Percentiles rank a stretch among this genome's conserved stretches.
These are phyloP conservation scores for Apiospora saccharicola DNA, from an alignment of 2,329 filamentous ascomycete species.

Conservation along the genomic window DNA sequence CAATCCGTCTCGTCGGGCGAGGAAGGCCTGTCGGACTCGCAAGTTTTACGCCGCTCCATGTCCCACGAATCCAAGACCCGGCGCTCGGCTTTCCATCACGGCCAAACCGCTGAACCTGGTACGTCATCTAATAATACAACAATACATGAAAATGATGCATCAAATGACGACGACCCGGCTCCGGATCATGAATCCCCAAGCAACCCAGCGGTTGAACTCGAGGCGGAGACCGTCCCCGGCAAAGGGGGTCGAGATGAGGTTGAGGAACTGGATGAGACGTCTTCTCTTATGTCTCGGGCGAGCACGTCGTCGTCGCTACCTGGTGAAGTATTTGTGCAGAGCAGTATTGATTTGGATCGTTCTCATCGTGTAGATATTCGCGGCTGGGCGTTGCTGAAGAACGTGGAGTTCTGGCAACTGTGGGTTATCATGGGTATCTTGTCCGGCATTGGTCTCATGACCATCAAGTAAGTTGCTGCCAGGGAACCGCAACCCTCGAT, in stretches of 20 bases:
- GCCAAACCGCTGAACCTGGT: slow-evolving; percentile 67
- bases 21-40: slow-evolving; percentile 45
- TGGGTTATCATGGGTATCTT: slow-evolving; percentile 89
- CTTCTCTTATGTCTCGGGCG: slow-evolving; percentile 77
- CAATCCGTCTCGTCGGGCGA: slow-evolving; percentile 58
- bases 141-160: slow-evolving; percentile 38
- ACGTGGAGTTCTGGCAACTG: slow-evolving; percentile 87
- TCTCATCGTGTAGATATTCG: slow-evolving; percentile 90
- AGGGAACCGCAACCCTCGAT: neutral
- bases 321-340: slow-evolving; percentile 60
- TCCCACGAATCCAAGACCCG: slow-evolving; percentile 51
- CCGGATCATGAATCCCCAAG: slow-evolving; percentile 31
- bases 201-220: slow-evolving; percentile 34
- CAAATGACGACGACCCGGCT: slow-evolving; percentile 34
- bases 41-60: slow-evolving; percentile 50
- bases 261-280: slow-evolving; percentile 72
- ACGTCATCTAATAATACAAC: slow-evolving; percentile 55
- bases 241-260: slow-evolving; percentile 30
- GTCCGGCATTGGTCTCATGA: slow-evolving; percentile 95
- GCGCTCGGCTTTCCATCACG: slow-evolving; percentile 49
- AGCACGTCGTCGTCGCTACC: slow-evolving; percentile 57
- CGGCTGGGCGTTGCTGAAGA: slow-evolving; percentile 76
- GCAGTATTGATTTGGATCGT: slow-evolving; percentile 74
- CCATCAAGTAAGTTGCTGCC: slow-evolving; percentile 82
- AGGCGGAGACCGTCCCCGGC: slow-evolving; percentile 30